Base-by-base conservation (phyloP, 352 stramenopile species). In the Globisporangium nagaii region DNA sequence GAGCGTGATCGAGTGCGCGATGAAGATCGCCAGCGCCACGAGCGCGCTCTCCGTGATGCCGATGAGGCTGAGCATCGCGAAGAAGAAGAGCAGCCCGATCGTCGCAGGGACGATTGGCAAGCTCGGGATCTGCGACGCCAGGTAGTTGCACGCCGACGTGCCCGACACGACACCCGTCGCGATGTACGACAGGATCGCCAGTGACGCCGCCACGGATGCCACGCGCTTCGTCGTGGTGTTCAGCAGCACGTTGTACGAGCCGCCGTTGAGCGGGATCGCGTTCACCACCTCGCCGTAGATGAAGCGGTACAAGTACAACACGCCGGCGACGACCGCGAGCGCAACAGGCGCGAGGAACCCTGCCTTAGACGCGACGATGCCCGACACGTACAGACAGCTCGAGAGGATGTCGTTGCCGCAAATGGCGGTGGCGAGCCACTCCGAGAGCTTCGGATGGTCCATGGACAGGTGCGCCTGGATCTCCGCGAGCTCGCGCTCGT, bases 381-480 rank as follows among this genome's bases (percentile, higher is more conserved):
- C 84, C 50, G 86, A 91, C 31, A 92, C 81, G 65, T 97, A 97
- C 32, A 97, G 83, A 40, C 84, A 96, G 64, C 87, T 97, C 48
- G 85, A 96, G 51, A 98, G 75, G 68, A 98, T 98, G 59, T 98
- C 93, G 67, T 98, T 98, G 17, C 94, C 94, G 54, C 88, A 97
- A 66, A 98, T 98, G 17, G 90, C 88, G 10, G 94, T 98, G 11
- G 94, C 90, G 47, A 95, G 68, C 80, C 90, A 97, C 75, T 98
- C 86, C 4, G 86, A 93, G 22, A 98, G 76, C 66, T 93, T 95
- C 11, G 81, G 63, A 70, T 93, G 79, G 56, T 88, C 62, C 52
- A 73, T 76, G 13, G 76, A 87, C 32, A 91, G 66, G 39, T 89
- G 81, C 47, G 75, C 53, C 25, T 89, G 75, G 66, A 95, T 93